Conservation (phyloP, 169 alveolate species). For the Eimeria sp. region DNA sequence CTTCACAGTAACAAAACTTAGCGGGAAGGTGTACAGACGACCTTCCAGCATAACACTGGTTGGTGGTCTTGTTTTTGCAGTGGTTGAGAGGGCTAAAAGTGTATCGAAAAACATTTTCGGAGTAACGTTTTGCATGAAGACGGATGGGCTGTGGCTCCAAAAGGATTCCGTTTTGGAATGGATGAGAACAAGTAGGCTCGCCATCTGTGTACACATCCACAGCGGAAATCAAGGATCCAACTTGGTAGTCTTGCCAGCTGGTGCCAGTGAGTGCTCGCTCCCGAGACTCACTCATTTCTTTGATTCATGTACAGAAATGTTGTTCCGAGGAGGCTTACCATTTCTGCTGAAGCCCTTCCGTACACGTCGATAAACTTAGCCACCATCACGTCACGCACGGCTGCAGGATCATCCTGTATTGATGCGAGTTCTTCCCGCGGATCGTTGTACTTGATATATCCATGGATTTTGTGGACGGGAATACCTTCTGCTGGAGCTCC, state of each 20-base stretch:
- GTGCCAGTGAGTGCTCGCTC: background rate
- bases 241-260: background rate
- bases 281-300: background rate
- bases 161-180: slow-evolving; percentile 58
- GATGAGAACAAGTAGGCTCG: slow-evolving; percentile 59
- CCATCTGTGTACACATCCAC: slow-evolving; percentile 45
- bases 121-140: slow-evolving; percentile 59
- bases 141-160: slow-evolving; percentile 75
- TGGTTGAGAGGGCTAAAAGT: slow-evolving; percentile 24
- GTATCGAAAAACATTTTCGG: slow-evolving; percentile 81
- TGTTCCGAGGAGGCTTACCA: slow-evolving; percentile 30
- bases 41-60: slow-evolving; percentile 66
- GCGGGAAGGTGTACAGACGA: slow-evolving; percentile 74
- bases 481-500: slow-evolving; percentile 71
- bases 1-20: slow-evolving; percentile 39
- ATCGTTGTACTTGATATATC: slow-evolving; percentile 45
- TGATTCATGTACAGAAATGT: background rate
- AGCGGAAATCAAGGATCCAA: background rate
- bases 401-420: slow-evolving; percentile 63
- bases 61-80: background rate
- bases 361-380: slow-evolving; percentile 35
- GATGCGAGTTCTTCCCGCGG: slow-evolving; percentile 55
- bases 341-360: slow-evolving; percentile 72
- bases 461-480: slow-evolving; percentile 41
- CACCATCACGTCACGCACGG: slow-evolving; percentile 69